These are phyloP conservation scores for Hypoxylon fragiforme DNA, from an alignment of 495 filamentous ascomycete species.

Conservation along the genomic window DNA sequence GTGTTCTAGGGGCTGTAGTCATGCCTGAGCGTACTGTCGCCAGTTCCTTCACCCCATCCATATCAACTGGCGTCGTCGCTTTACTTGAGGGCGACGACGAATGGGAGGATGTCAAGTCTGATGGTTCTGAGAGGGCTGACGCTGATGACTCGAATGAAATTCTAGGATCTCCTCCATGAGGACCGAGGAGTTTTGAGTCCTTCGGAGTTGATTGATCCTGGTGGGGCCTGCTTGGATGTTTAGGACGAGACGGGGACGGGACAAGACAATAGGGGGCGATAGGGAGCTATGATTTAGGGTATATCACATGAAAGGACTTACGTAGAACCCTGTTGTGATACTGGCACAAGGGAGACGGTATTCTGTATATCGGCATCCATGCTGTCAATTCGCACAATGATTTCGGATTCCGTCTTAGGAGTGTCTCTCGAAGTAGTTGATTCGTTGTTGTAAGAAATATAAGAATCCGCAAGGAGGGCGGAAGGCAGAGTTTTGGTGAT, in stretches of 20 bases:
- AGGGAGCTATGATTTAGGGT: not conserved
- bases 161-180: constrained; percentile 15
- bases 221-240: constrained; percentile 21
- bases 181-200: constrained; percentile 13
- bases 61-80: constrained; percentile 58
- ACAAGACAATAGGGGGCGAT: not conserved
- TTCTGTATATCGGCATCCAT: constrained; percentile 26
- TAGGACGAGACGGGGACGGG: constrained; percentile 19
- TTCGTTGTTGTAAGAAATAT: constrained; percentile 19
- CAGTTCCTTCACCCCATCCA: constrained; percentile 44
- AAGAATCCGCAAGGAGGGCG: constrained; percentile 21
- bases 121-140: constrained; percentile 44
- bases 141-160: constrained; percentile 39
- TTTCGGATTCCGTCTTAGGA: constrained; percentile 34
- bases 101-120: constrained; percentile 50
- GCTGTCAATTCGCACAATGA: constrained; percentile 35
- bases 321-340: constrained; percentile 22
- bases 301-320: constrained; percentile 35
- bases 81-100: constrained; percentile 53
- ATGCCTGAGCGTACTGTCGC: not conserved
- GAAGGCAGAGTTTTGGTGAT: constrained; percentile 30
- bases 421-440: constrained; percentile 29
- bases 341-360: constrained; percentile 13
- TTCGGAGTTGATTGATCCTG: constrained; percentile 16
- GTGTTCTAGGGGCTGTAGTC: constrained; percentile 4